Evolutionary conservation across 2,329 filamentous ascomycete species (phyloP).

Genomic region (Neofusicoccum ribis): DNA sequence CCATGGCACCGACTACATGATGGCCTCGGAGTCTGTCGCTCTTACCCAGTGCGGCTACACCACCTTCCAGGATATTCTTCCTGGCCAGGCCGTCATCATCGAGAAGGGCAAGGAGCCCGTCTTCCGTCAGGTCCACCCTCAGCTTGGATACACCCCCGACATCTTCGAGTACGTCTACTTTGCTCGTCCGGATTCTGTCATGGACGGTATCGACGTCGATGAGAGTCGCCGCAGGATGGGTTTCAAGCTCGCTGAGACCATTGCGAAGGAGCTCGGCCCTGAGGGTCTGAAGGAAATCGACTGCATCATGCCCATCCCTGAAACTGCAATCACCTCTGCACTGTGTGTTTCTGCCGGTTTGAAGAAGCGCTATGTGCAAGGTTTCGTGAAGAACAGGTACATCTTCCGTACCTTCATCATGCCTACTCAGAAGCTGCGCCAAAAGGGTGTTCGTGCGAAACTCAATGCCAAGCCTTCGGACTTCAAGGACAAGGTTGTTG

Average conservation of each 20-base stretch:
- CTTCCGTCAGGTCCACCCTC: slow-evolving; percentile 72
- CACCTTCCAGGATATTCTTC: slow-evolving; percentile 74
- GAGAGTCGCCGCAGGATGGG: slow-evolving; percentile 86
- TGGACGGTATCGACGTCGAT: slow-evolving; percentile 87
- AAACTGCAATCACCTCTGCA: slow-evolving; percentile 81
- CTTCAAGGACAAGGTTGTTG: slow-evolving; percentile 76
- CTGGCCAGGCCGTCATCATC: slow-evolving; percentile 83
- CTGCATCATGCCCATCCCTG: slow-evolving; percentile 78
- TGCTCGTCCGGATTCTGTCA: slow-evolving; percentile 75
- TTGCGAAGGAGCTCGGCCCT: slow-evolving; percentile 66
- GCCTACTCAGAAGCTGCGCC: slow-evolving; percentile 75
- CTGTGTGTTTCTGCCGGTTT: slow-evolving; percentile 73
- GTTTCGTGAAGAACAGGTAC: slow-evolving; percentile 87
- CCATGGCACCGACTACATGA: slow-evolving; percentile 77
- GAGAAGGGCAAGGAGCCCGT: slow-evolving; percentile 72
- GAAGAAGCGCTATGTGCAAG: slow-evolving; percentile 75
- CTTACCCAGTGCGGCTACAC: slow-evolving; percentile 77
- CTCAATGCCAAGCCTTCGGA: slow-evolving; percentile 83
- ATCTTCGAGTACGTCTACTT: slow-evolving; percentile 91
- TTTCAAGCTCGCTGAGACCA: slow-evolving; percentile 71
- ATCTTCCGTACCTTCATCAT: slow-evolving; percentile 87
- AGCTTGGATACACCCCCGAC: slow-evolving; percentile 74
- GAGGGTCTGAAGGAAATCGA: slow-evolving; percentile 76
- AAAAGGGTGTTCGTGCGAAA: slow-evolving; percentile 87
- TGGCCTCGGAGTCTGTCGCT: slow-evolving; percentile 86